Percentiles rank a stretch among this genome's conserved stretches.
These are phyloP conservation scores for Sphaerulina vaccinii DNA, from an alignment of 2,329 filamentous ascomycete species.

Conservation along the genomic window DNA sequence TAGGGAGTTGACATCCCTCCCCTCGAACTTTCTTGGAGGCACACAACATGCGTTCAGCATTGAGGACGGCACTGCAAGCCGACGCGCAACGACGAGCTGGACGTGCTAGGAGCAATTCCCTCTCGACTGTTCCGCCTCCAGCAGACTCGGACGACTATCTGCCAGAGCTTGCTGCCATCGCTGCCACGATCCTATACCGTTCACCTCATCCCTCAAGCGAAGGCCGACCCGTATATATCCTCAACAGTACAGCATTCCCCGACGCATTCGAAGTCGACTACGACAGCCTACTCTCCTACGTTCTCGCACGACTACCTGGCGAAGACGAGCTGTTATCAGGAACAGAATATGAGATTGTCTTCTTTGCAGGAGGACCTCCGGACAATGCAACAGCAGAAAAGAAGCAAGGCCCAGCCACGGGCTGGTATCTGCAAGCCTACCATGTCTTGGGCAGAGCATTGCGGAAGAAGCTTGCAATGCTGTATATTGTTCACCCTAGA, in stretches of 20 bases:
- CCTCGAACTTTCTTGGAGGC: not conserved
- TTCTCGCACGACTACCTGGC: slow-evolving; percentile 54
- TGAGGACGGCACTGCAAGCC: slow-evolving; percentile 35
- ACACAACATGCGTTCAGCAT: slow-evolving; percentile 16
- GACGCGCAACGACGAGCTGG: slow-evolving; percentile 31
- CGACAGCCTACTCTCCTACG: slow-evolving; percentile 55
- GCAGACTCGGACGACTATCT: slow-evolving; percentile 49
- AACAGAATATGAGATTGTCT: slow-evolving; percentile 56
- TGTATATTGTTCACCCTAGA: slow-evolving; percentile 59
- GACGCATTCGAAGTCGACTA: slow-evolving; percentile 56
- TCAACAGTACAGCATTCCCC: slow-evolving; percentile 58
- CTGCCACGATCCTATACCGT: slow-evolving; percentile 55
- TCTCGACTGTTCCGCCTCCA: slow-evolving; percentile 49
- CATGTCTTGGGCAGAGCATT: slow-evolving; percentile 55
- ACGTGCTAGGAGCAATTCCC: slow-evolving; percentile 41
- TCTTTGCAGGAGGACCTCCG: slow-evolving; percentile 56
- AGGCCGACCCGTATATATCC: slow-evolving; percentile 53
- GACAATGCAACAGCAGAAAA: slow-evolving; percentile 45
- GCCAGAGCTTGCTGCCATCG: slow-evolving; percentile 48
- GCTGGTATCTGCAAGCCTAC: slow-evolving; percentile 59
- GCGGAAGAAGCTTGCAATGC: slow-evolving; percentile 54
- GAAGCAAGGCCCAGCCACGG: slow-evolving; percentile 52
- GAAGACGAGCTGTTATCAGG: slow-evolving; percentile 56
- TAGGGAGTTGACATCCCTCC: not conserved
- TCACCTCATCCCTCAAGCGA: slow-evolving; percentile 52